Evolutionary conservation across 164 flowering plant genomes (phyloP).

Genomic region (Aristolochia californica): DNA sequence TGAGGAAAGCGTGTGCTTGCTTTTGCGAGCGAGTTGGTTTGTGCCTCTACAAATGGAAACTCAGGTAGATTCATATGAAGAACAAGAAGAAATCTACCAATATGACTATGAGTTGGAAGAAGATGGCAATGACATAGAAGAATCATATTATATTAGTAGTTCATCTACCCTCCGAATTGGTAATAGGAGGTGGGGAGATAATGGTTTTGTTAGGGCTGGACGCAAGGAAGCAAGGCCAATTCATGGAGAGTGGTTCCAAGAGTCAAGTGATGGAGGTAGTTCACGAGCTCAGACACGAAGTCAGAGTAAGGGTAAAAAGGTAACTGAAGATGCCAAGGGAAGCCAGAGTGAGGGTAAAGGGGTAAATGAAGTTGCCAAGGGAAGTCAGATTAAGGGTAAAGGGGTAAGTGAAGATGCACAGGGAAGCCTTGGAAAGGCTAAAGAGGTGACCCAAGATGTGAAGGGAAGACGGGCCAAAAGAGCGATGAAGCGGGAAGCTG

Average conservation of each 20-base stretch:
- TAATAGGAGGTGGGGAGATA: conserved; percentile 85
- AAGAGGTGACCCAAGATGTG: conserved; percentile 22
- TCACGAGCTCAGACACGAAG: conserved; percentile 25
- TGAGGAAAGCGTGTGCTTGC: conserved; percentile 96
- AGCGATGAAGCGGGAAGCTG: conserved; percentile 85
- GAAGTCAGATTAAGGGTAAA: conserved; percentile 27
- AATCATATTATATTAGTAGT: conserved; percentile 23
- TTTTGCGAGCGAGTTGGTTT: conserved; percentile 88
- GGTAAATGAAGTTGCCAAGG: conserved; percentile 82
- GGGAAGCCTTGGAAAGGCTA: conserved; percentile 12
- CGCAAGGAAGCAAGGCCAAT: conserved; percentile 76
- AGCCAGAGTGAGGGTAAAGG: conserved; percentile 32
- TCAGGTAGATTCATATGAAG: conserved; percentile 30
- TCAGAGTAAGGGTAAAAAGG: conserved; percentile 24
- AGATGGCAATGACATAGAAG: conserved; percentile 50
- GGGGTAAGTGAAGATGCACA: conserved; percentile 47
- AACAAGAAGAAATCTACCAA: conserved; percentile 5
- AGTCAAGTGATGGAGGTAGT: conserved; percentile 44
- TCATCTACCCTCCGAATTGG: conserved; percentile 66
- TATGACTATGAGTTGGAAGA: conserved; percentile 25
- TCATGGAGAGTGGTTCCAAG: conserved; percentile 19
- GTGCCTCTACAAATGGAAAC: conserved; percentile 42
- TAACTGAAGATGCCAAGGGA: conserved; percentile 56
- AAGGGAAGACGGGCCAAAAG: conserved; percentile 69
- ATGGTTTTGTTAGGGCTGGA: conserved; percentile 76